Evolutionary conservation across 192 early-diverging fungal genomes (phyloP).

Genomic region (Phlyctochytrium bullatum): DNA sequence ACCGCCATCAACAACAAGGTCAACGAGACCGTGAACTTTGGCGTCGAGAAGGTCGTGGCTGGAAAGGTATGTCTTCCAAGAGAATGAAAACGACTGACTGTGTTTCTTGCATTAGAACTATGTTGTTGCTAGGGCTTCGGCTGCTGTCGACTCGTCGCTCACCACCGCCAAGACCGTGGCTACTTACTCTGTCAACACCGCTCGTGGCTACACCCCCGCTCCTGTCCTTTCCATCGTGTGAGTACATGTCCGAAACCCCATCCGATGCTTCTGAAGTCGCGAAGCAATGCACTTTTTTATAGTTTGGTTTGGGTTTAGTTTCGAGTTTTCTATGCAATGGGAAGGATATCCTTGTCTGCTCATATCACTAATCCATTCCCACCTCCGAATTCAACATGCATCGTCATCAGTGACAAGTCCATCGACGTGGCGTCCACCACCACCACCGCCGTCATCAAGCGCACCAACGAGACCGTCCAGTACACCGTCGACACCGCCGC

Average conservation of each 20-base stretch:
- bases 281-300: too few species aligned
- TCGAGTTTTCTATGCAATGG: too few species aligned
- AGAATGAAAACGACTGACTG: not conserved
- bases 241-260: too few species aligned
- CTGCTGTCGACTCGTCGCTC: not conserved
- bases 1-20: not conserved
- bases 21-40: not conserved
- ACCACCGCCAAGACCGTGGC: not conserved
- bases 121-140: not conserved
- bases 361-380: too few species aligned
- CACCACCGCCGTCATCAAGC: constrained; percentile 2
- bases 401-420: not conserved
- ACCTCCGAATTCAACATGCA: too few species aligned
- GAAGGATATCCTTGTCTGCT: too few species aligned
- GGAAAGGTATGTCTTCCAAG: not conserved
- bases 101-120: not conserved
- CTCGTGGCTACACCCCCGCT: not conserved
- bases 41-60: not conserved
- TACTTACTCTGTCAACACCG: not conserved
- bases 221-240: not conserved
- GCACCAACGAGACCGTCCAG: not conserved
- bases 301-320: too few species aligned
- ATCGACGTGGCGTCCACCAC: not conserved
- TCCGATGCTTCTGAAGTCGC: too few species aligned
- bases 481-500: not conserved